These are phyloP conservation scores for Colletotrichum cordylinicola DNA, from an alignment of 2,329 filamentous ascomycete genomes.

Conservation along the genomic window DNA sequence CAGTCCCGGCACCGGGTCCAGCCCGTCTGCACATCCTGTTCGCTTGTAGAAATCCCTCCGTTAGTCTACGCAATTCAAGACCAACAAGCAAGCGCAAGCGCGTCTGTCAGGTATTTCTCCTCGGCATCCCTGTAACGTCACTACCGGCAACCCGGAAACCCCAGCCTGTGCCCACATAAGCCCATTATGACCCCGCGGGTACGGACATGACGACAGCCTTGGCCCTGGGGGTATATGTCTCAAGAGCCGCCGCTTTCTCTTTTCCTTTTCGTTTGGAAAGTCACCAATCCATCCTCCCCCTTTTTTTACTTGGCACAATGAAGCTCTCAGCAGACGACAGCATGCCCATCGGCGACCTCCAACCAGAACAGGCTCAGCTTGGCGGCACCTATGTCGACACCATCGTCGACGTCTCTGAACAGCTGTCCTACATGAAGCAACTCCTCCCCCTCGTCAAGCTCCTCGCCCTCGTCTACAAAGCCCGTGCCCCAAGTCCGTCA, in stretches of 20 bases:
- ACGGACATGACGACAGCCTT: slow-evolving; percentile 4
- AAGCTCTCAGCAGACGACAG: neutral
- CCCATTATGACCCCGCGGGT: neutral
- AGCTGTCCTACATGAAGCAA: slow-evolving; percentile 34
- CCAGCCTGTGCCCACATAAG: neutral
- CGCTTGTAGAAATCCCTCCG: neutral
- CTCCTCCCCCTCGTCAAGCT: slow-evolving; percentile 38
- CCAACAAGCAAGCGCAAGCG: slow-evolving; percentile 5
- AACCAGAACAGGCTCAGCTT: slow-evolving; percentile 5
- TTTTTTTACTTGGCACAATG: neutral
- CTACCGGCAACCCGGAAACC: slow-evolving; percentile 5
- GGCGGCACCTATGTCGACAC: slow-evolving; percentile 29
- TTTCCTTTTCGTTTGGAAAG: neutral
- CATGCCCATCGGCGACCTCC: slow-evolving; percentile 4
- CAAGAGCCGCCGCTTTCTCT: neutral
- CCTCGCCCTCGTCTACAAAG: slow-evolving; percentile 36
- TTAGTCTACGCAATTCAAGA: slow-evolving; percentile 5
- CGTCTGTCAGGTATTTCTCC: neutral
- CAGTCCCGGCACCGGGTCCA: neutral
- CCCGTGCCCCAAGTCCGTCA: slow-evolving; percentile 28
- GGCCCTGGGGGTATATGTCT: neutral
- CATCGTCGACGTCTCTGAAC: slow-evolving; percentile 34
- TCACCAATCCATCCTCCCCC: neutral
- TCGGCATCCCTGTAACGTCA: neutral
- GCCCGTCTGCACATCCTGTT: neutral